A percentile compares a stretch with the other conserved stretches of the same genome.
Evolutionary conservation across 805 yeast genomes (phyloP).

Genomic region (Saccharomycopsis guyanensis): DNA sequence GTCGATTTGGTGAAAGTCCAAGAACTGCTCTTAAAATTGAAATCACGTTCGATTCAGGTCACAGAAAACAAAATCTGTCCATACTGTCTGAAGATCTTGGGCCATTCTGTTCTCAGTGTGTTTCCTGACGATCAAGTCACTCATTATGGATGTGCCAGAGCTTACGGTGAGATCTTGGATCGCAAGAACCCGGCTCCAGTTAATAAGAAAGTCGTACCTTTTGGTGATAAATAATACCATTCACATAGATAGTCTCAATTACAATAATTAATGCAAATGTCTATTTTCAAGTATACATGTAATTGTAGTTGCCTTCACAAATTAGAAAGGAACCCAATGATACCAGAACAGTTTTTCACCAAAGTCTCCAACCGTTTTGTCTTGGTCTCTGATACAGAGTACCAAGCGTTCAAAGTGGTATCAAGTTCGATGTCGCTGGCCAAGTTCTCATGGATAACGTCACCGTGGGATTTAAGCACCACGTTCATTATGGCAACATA

Average conservation of each 20-base stretch:
- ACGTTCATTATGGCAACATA: constrained; percentile 74
- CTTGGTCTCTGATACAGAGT: constrained; percentile 32
- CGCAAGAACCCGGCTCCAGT: neutral
- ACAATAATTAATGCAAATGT: neutral
- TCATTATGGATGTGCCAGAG: constrained; percentile 32
- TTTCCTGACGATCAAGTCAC: constrained; percentile 27
- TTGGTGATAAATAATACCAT: constrained; percentile 12
- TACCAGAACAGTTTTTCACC: constrained; percentile 76
- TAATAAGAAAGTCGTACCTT: constrained; percentile 2
- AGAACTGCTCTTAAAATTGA: constrained; percentile 28
- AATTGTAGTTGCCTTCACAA: neutral
- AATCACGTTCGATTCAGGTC: constrained; percentile 26
- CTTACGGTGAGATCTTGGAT: neutral
- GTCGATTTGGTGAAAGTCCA: constrained; percentile 31
- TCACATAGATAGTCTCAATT: neutral
- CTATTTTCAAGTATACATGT: neutral
- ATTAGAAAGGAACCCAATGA: constrained; percentile 45
- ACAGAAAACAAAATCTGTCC: constrained; percentile 29
- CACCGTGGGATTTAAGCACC: constrained; percentile 75
- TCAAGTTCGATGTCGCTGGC: constrained; percentile 32
- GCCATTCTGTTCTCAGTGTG: constrained; percentile 32
- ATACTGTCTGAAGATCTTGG: constrained; percentile 32
- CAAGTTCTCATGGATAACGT: constrained; percentile 44
- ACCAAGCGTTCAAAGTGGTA: constrained; percentile 44
- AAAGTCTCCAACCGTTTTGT: constrained; percentile 53